phyloP scores from a whole-genome alignment of 2,329 filamentous ascomycete genomes.

The Fusarium compactum region DNA sequence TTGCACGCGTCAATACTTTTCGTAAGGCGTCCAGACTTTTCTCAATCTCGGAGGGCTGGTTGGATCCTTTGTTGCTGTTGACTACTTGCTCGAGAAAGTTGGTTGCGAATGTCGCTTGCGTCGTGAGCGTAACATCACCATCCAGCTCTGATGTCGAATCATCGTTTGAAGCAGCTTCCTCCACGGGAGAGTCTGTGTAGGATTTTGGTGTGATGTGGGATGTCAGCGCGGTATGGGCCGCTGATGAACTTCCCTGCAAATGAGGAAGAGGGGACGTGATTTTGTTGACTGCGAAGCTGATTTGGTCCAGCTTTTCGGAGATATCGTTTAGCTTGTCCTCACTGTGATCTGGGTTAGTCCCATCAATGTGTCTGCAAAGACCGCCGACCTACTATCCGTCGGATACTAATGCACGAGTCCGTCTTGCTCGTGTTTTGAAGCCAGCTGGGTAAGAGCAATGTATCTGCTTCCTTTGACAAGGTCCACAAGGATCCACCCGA shows the following conservation, averaged over 20 bases:
- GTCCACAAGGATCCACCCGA: slow-evolving; percentile 11
- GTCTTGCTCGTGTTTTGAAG: slow-evolving; percentile 13
- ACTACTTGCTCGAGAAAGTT: slow-evolving; percentile 9
- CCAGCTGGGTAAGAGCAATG: slow-evolving; percentile 10
- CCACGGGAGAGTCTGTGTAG: background rate
- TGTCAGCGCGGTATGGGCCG: background rate
- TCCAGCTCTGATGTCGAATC: background rate
- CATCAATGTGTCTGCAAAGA: rapidly evolving
- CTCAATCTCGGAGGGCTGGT: background rate
- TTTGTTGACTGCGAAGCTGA: slow-evolving; percentile 10
- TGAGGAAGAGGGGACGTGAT: background rate
- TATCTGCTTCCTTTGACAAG: slow-evolving; percentile 7
- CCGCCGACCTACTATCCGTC: background rate
- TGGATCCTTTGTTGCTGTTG: background rate
- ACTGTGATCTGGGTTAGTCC: background rate
- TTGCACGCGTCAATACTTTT: background rate
- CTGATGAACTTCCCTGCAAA: background rate
- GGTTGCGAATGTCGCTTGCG: slow-evolving; percentile 5
- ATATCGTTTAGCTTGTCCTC: slow-evolving; percentile 13
- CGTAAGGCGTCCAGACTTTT: background rate
- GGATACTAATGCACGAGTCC: background rate
- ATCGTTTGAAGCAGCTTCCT: rapidly evolving
- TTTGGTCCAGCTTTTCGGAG: slow-evolving; percentile 9
- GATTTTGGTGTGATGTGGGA: background rate
- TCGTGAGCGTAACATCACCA: slow-evolving; percentile 8